phyloP scores from a whole-genome alignment of 225 moss, liverwort and hornwort species.

The Pseudoscleropodium purum region DNA sequence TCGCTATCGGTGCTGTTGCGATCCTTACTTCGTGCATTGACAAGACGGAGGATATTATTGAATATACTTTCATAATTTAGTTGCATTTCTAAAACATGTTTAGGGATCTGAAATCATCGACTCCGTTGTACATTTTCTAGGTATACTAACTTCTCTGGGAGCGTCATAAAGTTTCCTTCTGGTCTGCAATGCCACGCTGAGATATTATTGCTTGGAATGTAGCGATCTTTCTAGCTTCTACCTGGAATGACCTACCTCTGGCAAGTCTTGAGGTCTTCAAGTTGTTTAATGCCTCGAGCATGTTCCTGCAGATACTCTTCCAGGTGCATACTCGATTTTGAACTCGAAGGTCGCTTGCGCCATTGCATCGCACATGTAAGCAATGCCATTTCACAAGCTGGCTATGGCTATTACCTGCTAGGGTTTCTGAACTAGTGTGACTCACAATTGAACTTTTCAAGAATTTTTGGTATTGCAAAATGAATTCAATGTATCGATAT shows the following conservation, averaged over 20 bases:
- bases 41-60: neutral
- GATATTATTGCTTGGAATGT: neutral
- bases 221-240: neutral
- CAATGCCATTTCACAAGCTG: neutral
- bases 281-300: neutral
- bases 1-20: neutral
- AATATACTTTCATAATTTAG: neutral
- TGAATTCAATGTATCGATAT: too few relatives aligned
- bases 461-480: neutral
- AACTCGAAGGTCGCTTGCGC: neutral
- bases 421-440: neutral
- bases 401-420: neutral
- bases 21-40: too few relatives aligned
- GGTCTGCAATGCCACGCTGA: neutral
- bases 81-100: neutral
- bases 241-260: neutral
- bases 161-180: neutral
- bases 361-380: neutral
- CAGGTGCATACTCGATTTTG: neutral
- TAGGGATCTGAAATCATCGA: neutral
- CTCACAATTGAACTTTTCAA: neutral
- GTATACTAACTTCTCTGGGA: neutral
- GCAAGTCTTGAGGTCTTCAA: neutral
- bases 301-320: neutral
- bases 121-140: neutral